phyloP scores from a whole-genome alignment of 192 early-diverging fungal genomes.

The Backusella sp. region DNA sequence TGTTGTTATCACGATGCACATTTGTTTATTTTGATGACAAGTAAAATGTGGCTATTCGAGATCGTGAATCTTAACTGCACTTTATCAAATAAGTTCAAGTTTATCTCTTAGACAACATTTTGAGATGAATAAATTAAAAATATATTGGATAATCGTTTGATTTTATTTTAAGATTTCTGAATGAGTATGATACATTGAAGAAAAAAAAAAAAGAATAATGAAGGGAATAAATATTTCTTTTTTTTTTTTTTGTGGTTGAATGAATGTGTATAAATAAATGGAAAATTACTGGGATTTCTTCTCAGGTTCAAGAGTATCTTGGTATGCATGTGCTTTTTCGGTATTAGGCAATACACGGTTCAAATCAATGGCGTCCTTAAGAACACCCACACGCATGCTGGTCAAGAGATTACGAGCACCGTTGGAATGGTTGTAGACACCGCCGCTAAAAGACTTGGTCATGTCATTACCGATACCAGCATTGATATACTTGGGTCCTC shows the following conservation, averaged over 20 bases:
- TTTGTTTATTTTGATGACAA: no score
- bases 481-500: constrained; percentile 73
- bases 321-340: constrained; percentile 6
- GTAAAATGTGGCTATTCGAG: no score
- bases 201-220: constrained; percentile 2
- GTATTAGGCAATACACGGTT: not conserved
- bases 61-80: no score
- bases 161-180: not conserved
- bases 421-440: constrained; percentile 86
- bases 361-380: constrained; percentile 43
- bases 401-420: constrained; percentile 84
- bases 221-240: constrained; percentile 5
- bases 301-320: constrained; percentile 16
- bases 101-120: no score
- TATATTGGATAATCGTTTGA: no score
- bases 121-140: no score
- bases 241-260: not conserved
- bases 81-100: no score
- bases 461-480: constrained; percentile 78
- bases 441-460: constrained; percentile 84
- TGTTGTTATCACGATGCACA: no score
- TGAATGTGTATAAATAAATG: not conserved
- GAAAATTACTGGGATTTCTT: constrained; percentile 8
- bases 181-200: not conserved
- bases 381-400: constrained; percentile 65